A percentile compares a stretch with the other conserved stretches of the same genome.
phyloP scores from a whole-genome alignment of 1,284 basidiomycete genomes.

The Psilocybe mexicana region DNA sequence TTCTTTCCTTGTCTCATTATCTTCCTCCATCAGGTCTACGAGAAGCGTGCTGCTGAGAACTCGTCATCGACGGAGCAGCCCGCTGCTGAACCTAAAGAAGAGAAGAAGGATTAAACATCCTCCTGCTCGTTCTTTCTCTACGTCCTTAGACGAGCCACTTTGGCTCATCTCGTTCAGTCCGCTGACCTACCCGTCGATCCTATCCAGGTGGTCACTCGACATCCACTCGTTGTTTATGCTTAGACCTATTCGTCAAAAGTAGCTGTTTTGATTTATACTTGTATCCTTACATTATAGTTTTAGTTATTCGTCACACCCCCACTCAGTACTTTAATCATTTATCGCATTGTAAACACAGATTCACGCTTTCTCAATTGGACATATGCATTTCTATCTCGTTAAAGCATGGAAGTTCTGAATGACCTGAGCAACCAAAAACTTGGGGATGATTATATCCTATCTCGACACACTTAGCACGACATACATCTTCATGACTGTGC shows the following conservation, averaged over 20 bases:
- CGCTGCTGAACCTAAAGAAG: conserved; percentile 54
- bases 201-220: conserved; percentile 13
- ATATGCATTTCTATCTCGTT: neutral
- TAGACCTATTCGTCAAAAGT: conserved; percentile 28
- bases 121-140: conserved; percentile 1
- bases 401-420: neutral
- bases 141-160: conserved; percentile 1
- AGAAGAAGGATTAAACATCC: conserved; percentile 69
- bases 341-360: conserved; percentile 20
- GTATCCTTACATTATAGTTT: conserved; percentile 18
- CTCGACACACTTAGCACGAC: too few species aligned
- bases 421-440: too few species aligned
- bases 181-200: conserved; percentile 1
- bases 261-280: conserved; percentile 16
- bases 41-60: conserved; percentile 82
- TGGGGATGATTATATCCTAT: too few species aligned
- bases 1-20: neutral
- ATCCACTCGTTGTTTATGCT: conserved; percentile 25
- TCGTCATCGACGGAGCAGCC: conserved; percentile 41
- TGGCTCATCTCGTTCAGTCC: conserved; percentile 9
- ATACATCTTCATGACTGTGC: too few species aligned
- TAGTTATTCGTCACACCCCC: conserved; percentile 17
- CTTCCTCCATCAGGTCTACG: conserved; percentile 60
- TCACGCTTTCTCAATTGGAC: conserved; percentile 11
- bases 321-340: conserved; percentile 17